Base-by-base conservation (phyloP, 805 yeast species). In the Candida coleopterorum region DNA sequence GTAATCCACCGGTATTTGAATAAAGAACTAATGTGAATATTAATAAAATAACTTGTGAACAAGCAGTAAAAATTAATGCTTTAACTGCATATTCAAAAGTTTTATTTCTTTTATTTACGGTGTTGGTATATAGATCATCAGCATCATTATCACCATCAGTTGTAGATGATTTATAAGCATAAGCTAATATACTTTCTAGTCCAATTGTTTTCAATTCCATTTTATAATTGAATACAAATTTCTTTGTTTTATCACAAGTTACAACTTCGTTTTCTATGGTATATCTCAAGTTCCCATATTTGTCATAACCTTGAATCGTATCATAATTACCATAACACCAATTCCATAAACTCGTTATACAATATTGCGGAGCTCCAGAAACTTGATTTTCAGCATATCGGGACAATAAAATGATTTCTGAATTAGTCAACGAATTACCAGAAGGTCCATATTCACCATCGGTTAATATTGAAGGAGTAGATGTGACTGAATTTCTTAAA, bases 371-470 rank as follows among this genome's bases (percentile, higher is more conserved):
- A 1, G 77, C 72, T 20, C 48, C 41, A 5, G 57, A 55, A 10
- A 75, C 77, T 43, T 73, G 71, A 3, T 50, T 51, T 39, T 64
- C 58, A 4, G 77, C 69, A 46, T 74, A 77, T 10, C 58, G 53
- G 1, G 73, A 58, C 25, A 77, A 50, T 5, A 75, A 47, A 9
- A 56, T 41, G 18, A 77, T 62, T 39, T 74, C 76, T 2, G 79
- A 69, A 31, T 75, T 70, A 2, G 81, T 72, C 16, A 74, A 49
- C 12, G 51, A 40, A 37, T 59, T 68, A 28, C 30, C 38, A 7
- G 35, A 29, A 9, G 29, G 31, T 17, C 16, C 27, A 32, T 11
- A 30, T 20, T 25, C 9, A 5, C 23, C 30, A 14, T 32, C 47
- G 10, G 46, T 45, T 10, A 48, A 45, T 17, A 43, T 39, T 14